Evolutionary conservation across 768 basidiomycete species (phyloP), one percentile per base, ranked within the genome.

Genomic region (Lactifluus echinatus): DNA sequence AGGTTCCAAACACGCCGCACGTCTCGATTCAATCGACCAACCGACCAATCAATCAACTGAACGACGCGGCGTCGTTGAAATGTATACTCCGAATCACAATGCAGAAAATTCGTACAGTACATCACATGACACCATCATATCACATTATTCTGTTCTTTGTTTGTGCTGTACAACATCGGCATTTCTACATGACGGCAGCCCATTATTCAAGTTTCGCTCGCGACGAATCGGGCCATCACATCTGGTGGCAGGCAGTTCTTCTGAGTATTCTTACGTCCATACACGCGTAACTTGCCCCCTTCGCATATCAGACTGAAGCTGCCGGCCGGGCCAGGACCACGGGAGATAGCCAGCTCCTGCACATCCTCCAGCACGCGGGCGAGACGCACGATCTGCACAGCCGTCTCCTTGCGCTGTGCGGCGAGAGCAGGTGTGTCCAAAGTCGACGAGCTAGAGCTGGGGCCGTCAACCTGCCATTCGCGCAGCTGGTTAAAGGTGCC

Each of bases 401-500:
- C 43, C 17, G 34, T 50, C 23, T 29, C 14, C 17, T n/a, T 19
- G 8, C 48, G 53, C 36, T 55, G 52, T 26, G 17, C 43, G 2
- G 45, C 17, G 50, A 58, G 39, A 12, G 23, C 52, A 10, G 40
- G 37, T 7, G 19, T 8, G 51, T 14, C 3, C 19, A 17, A 12
- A 19, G 4, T 14, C 4, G 55, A 19, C 17, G 23, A 63, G 47
- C 55, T 62, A 2, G 17, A 6, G n/a, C 11, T 36, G 3, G 26
- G 28, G 2, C 4, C 23, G 3, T 61, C 66, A 31, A 73, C 54
- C 24, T 68, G 65, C 53, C 70, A 65, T 66, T 84, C 83, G 50
- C 75, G 70, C 7, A 85, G 70, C 10, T 70, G 66, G 3, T 66
- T 63, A 67, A 89, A 88, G 1, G 39, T 68, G 1, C 87, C 87